Evolutionary conservation across 2,329 filamentous ascomycete genomes (phyloP).

Genomic region (Didymella pinodella): DNA sequence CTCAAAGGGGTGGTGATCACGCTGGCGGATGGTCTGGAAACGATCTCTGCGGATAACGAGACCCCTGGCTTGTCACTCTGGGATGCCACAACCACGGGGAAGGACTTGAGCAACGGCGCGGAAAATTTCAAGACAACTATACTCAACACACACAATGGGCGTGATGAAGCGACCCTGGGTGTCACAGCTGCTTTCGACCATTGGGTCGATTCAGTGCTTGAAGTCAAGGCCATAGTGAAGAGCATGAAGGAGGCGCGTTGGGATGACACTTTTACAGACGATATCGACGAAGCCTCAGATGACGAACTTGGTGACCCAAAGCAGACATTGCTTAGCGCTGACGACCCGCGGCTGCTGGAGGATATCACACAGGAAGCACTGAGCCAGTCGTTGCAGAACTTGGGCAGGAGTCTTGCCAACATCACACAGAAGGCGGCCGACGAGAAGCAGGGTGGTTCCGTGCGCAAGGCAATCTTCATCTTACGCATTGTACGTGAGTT

Average conservation of each 20-base stretch:
- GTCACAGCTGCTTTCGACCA: slow-evolving; percentile 70
- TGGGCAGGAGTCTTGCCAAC: slow-evolving; percentile 64
- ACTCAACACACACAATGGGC: slow-evolving; percentile 74
- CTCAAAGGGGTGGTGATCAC: slow-evolving; percentile 71
- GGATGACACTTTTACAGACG: slow-evolving; percentile 78
- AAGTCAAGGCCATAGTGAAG: slow-evolving; percentile 69
- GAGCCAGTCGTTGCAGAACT: slow-evolving; percentile 63
- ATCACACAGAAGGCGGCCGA: slow-evolving; percentile 63
- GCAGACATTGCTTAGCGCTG: slow-evolving; percentile 72
- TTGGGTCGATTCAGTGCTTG: slow-evolving; percentile 78
- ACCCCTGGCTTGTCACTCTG: slow-evolving; percentile 68
- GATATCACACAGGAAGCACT: slow-evolving; percentile 66
- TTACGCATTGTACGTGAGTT: slow-evolving; percentile 79
- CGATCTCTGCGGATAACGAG: slow-evolving; percentile 47
- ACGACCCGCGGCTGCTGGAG: slow-evolving; percentile 72
- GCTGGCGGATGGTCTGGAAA: slow-evolving; percentile 67
- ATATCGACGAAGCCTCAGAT: slow-evolving; percentile 73
- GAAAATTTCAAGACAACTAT: slow-evolving; percentile 73
- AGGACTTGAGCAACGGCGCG: slow-evolving; percentile 72
- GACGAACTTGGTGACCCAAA: slow-evolving; percentile 74
- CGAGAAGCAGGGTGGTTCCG: slow-evolving; percentile 55
- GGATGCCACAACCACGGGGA: slow-evolving; percentile 69
- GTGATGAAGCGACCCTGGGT: slow-evolving; percentile 70
- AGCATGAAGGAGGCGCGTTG: slow-evolving; percentile 73
- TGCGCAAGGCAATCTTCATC: slow-evolving; percentile 66